phyloP scores from a whole-genome alignment of 2,329 filamentous ascomycete genomes.

The Neospermospora avenae region DNA sequence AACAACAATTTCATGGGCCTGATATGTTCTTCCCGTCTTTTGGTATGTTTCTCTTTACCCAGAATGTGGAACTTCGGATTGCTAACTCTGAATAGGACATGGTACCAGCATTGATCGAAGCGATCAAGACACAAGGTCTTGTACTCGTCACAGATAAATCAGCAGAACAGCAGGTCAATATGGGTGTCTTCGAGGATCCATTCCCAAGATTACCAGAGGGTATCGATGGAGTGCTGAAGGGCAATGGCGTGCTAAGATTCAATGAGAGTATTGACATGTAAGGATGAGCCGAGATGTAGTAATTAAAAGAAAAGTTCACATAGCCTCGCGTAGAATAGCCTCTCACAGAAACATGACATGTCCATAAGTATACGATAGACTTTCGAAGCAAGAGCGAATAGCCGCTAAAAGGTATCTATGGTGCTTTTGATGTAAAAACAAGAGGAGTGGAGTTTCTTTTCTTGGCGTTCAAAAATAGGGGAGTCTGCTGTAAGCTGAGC shows the following conservation, averaged over 20 bases:
- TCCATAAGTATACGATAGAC: neutral
- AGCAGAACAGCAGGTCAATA: slow-evolving; percentile 39
- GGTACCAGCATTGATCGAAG: slow-evolving; percentile 86
- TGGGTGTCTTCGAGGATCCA: slow-evolving; percentile 41
- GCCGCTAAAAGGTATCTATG: neutral
- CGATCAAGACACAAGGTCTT: slow-evolving; percentile 90
- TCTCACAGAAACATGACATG: neutral
- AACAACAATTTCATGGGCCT: slow-evolving; percentile 98
- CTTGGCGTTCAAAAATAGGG: no score
- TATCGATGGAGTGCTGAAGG: slow-evolving; percentile 82
- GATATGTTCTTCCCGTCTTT: slow-evolving; percentile 80
- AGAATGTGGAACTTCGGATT: neutral
- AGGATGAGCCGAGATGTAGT: slow-evolving; percentile 4
- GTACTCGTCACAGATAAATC: slow-evolving; percentile 89
- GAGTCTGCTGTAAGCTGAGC: no score
- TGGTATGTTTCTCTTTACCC: slow-evolving; percentile 57
- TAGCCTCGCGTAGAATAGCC: neutral
- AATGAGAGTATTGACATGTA: slow-evolving; percentile 83
- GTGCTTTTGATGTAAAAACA: no score
- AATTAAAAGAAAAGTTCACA: neutral
- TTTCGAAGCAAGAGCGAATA: neutral
- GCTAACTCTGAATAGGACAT: slow-evolving; percentile 63
- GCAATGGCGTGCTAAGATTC: slow-evolving; percentile 85
- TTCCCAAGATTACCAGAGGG: slow-evolving; percentile 69
- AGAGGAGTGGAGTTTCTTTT: no score